phyloP scores from a whole-genome alignment of 257 asterid genomes.

The Apocynum venetum region DNA sequence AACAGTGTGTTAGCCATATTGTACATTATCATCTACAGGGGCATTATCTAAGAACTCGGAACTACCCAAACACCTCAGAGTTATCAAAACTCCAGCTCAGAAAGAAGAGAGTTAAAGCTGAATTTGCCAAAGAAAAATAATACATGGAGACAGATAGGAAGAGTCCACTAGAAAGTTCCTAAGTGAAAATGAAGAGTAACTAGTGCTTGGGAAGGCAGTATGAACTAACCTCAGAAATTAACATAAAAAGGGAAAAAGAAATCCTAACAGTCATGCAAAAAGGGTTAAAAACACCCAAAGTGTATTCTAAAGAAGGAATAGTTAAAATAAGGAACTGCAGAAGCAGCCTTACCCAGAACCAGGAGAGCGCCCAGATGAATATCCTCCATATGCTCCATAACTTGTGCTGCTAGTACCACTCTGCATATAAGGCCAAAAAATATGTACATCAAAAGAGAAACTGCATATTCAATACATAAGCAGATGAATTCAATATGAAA shows the following conservation, averaged over 20 bases:
- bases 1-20: neutral
- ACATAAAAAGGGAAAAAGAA: neutral
- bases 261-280: neutral
- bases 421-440: slow-evolving; percentile 28
- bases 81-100: neutral
- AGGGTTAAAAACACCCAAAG: neutral
- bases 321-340: neutral
- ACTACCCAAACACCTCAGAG: neutral
- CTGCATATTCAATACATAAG: slow-evolving; percentile 1
- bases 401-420: slow-evolving; percentile 53
- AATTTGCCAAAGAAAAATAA: neutral
- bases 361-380: slow-evolving; percentile 69
- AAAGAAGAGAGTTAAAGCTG: neutral
- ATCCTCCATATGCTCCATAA: slow-evolving; percentile 84
- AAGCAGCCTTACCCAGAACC: slow-evolving; percentile 68
- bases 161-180: slow-evolving; percentile 2
- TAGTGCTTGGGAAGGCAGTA: neutral
- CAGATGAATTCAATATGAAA: neutral
- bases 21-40: neutral
- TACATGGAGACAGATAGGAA: neutral
- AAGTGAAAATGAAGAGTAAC: neutral
- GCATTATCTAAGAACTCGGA: neutral
- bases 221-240: neutral
- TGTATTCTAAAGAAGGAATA: neutral
- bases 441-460: neutral